Conservation (phyloP, 1,284 basidiomycete genomes). For the Dichomitus squalens region DNA sequence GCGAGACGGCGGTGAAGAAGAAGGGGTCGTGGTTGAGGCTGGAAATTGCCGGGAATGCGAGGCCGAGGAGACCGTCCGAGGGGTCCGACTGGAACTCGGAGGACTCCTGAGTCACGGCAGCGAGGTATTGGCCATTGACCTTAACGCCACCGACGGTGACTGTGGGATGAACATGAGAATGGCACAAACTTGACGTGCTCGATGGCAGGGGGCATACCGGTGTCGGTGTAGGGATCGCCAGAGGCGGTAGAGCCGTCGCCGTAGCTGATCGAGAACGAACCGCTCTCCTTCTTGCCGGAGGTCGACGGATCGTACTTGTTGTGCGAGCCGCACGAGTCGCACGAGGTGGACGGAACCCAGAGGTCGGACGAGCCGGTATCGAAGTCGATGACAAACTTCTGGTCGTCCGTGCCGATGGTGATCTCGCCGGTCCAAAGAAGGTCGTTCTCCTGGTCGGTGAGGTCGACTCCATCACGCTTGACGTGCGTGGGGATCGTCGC, state of each 20-base stretch:
- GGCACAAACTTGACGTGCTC: neutral
- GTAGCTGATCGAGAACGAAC: conserved; percentile 40
- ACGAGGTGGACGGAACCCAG: conserved; percentile 27
- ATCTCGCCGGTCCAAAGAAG: conserved; percentile 19
- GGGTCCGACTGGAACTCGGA: conserved; percentile 19
- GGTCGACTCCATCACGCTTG: conserved; percentile 4
- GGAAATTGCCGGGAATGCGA: conserved; percentile 31
- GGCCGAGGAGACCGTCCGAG: conserved; percentile 30
- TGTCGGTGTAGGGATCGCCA: conserved; percentile 44
- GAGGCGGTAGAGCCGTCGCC: conserved; percentile 43
- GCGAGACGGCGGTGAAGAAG: conserved; percentile 33
- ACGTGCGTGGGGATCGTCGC: neutral
- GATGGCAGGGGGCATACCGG: conserved; percentile 7
- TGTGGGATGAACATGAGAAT: conserved; percentile 4
- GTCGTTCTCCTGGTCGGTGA: conserved; percentile 17
- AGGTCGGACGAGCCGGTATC: conserved; percentile 28
- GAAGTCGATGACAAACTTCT: conserved; percentile 24
- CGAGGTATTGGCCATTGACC: conserved; percentile 26
- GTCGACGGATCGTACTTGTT: conserved; percentile 32
- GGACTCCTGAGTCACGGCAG: conserved; percentile 25
- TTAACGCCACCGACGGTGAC: conserved; percentile 30
- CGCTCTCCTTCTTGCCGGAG: conserved; percentile 32
- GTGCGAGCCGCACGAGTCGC: conserved; percentile 36
- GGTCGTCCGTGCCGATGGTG: conserved; percentile 19
- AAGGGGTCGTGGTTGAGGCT: conserved; percentile 30